Percentiles rank a stretch among this genome's conserved stretches.
These are phyloP conservation scores for Mycena kentingensis DNA, from an alignment of 768 basidiomycete genomes.

Conservation along the genomic window DNA sequence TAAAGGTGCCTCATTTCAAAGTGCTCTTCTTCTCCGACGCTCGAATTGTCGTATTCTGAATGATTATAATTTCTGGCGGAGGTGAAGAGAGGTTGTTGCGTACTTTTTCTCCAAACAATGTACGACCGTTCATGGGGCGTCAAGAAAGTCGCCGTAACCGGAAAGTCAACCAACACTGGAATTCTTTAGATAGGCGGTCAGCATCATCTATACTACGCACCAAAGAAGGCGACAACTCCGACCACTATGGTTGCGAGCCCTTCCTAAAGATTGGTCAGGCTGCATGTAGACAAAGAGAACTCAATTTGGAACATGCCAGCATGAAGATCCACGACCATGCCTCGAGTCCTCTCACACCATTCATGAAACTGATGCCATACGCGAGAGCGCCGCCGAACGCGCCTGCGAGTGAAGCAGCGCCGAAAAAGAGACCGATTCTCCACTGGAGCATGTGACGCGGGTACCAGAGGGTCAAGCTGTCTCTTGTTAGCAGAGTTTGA, in stretches of 20 bases:
- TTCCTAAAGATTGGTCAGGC: constrained; percentile 40
- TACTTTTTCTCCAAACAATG: constrained; percentile 58
- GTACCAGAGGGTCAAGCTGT: constrained; percentile 68
- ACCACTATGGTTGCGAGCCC: constrained; percentile 62
- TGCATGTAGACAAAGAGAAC: neutral
- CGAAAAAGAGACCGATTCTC: constrained; percentile 65
- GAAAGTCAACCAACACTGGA: constrained; percentile 64
- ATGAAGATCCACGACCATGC: constrained; percentile 77
- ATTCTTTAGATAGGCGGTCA: neutral
- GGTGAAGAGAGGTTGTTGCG: constrained; percentile 9
- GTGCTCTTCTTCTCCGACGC: constrained; percentile 61
- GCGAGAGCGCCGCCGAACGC: constrained; percentile 65
- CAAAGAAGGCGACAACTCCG: constrained; percentile 52
- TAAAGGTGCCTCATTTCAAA: constrained; percentile 56
- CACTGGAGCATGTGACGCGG: constrained; percentile 61
- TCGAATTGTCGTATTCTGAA: constrained; percentile 56
- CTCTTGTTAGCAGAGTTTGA: neutral
- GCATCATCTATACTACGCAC: constrained; percentile 30
- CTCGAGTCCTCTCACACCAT: constrained; percentile 42
- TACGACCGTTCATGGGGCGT: constrained; percentile 61
- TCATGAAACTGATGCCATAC: constrained; percentile 56
- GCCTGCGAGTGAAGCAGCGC: constrained; percentile 55
- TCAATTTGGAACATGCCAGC: constrained; percentile 43
- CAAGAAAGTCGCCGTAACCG: constrained; percentile 58
- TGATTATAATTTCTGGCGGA: neutral